phyloP scores from a whole-genome alignment of 768 basidiomycete species.

The Boletus reticuloceps region DNA sequence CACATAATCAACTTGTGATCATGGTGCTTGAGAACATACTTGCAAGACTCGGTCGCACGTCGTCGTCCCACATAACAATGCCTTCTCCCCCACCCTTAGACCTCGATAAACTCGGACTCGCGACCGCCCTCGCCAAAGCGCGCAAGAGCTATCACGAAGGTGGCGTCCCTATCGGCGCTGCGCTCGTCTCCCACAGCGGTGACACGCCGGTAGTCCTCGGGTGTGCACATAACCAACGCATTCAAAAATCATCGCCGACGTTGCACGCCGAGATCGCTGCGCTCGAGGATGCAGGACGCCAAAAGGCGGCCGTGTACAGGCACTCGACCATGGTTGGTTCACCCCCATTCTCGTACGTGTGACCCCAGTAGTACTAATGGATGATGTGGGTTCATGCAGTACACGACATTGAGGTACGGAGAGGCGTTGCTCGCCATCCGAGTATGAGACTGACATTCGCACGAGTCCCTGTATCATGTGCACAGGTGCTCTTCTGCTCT shows the following conservation, averaged over 20 bases:
- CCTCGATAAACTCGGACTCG: constrained; percentile 31
- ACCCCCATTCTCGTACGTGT: too few relatives aligned
- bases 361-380: not conserved
- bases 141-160: constrained; percentile 47
- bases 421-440: not conserved
- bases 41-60: too few relatives aligned
- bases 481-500: constrained; percentile 58
- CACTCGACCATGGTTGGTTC: constrained; percentile 47
- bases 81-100: not conserved
- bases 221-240: constrained; percentile 42
- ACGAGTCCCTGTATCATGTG: constrained; percentile 60
- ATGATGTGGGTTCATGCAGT: constrained; percentile 21
- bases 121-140: constrained; percentile 41
- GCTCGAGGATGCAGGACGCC: constrained; percentile 52
- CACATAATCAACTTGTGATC: too few relatives aligned
- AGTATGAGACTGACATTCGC: too few relatives aligned
- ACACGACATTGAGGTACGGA: constrained; percentile 37
- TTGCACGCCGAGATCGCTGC: constrained; percentile 49
- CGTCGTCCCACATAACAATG: too few relatives aligned
- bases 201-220: constrained; percentile 32
- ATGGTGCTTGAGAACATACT: too few relatives aligned
- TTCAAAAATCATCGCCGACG: constrained; percentile 43
- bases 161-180: constrained; percentile 64
- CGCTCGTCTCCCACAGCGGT: constrained; percentile 34
- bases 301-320: constrained; percentile 43